A percentile compares a stretch with the other conserved stretches of the same genome.
phyloP scores from a whole-genome alignment of 2,329 filamentous ascomycete genomes.

The Scedosporium dehoogii region DNA sequence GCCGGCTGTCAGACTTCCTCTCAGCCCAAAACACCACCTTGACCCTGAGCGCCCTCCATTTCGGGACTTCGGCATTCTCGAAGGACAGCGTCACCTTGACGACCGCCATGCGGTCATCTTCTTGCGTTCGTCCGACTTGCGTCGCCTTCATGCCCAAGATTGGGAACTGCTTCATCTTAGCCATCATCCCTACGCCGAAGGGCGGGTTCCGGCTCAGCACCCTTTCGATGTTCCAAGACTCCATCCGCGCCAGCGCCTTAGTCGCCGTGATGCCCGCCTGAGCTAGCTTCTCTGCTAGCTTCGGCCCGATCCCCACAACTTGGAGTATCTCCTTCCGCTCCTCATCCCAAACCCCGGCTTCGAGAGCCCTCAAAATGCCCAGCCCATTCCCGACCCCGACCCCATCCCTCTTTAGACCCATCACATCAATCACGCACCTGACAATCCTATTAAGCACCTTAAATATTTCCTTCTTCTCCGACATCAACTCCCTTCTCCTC shows the following conservation, averaged over 20 bases:
- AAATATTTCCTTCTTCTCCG: slow-evolving; percentile 22
- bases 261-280: slow-evolving; percentile 62
- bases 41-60: slow-evolving; percentile 44
- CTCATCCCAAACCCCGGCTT: slow-evolving; percentile 71
- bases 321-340: slow-evolving; percentile 74
- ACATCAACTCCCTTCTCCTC: slow-evolving; percentile 20
- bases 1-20: not conserved
- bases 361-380: slow-evolving; percentile 67
- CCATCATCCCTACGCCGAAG: slow-evolving; percentile 62
- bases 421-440: slow-evolving; percentile 27
- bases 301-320: slow-evolving; percentile 66
- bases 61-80: slow-evolving; percentile 50
- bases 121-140: slow-evolving; percentile 15
- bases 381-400: slow-evolving; percentile 58
- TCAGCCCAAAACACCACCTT: slow-evolving; percentile 4
- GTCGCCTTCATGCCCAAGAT: slow-evolving; percentile 29
- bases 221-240: slow-evolving; percentile 66
- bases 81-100: slow-evolving; percentile 62
- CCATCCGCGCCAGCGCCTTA: slow-evolving; percentile 54
- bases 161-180: slow-evolving; percentile 61
- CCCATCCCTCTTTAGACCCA: slow-evolving; percentile 44
- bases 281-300: slow-evolving; percentile 63
- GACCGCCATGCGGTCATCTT: slow-evolving; percentile 29
- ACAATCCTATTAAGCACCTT: slow-evolving; percentile 22
- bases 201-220: slow-evolving; percentile 72